Conservation (phyloP, 768 basidiomycete species). For the Leccinum boreale region DNA sequence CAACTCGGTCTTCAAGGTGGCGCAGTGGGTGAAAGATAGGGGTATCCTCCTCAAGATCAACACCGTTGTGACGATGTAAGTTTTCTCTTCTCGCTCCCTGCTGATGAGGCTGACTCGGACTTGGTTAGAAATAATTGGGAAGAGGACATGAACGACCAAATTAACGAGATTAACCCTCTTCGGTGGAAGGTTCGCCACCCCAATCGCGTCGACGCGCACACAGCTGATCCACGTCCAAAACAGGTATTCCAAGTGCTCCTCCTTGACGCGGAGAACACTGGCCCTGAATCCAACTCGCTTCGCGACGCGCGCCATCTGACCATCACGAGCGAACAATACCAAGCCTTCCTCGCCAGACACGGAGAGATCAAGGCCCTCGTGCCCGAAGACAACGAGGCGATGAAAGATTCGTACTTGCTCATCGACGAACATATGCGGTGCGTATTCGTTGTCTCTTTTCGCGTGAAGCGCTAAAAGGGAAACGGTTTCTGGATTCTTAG, state of each 20-base stretch:
- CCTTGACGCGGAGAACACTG: conserved; percentile 30
- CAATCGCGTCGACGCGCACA: background rate
- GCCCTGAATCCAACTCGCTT: conserved; percentile 20
- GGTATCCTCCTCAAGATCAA: conserved; percentile 36
- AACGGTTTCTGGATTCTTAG: conserved; percentile 23
- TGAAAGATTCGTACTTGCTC: conserved; percentile 38
- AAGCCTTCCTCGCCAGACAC: conserved; percentile 33
- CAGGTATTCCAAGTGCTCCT: conserved; percentile 32
- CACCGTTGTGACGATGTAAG: conserved; percentile 28
- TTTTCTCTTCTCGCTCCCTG: background rate
- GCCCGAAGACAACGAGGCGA: conserved; percentile 36
- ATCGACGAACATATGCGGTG: conserved; percentile 38
- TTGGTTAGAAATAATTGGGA: conserved; percentile 30
- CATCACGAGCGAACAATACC: conserved; percentile 32
- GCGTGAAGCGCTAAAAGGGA: background rate
- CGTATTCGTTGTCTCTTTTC: background rate
- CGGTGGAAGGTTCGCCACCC: conserved; percentile 34
- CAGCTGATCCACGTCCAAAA: background rate
- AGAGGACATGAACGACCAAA: conserved; percentile 35
- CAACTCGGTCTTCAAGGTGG: conserved; percentile 27
- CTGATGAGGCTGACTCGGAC: background rate
- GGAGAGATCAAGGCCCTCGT: conserved; percentile 26
- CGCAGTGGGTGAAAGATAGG: conserved; percentile 28
- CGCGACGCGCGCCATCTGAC: conserved; percentile 28
- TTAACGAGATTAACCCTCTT: conserved; percentile 24